These are phyloP conservation scores for Fagopyrum tataricum DNA, from an alignment of 148 eudicot species.

Conservation along the genomic window DNA sequence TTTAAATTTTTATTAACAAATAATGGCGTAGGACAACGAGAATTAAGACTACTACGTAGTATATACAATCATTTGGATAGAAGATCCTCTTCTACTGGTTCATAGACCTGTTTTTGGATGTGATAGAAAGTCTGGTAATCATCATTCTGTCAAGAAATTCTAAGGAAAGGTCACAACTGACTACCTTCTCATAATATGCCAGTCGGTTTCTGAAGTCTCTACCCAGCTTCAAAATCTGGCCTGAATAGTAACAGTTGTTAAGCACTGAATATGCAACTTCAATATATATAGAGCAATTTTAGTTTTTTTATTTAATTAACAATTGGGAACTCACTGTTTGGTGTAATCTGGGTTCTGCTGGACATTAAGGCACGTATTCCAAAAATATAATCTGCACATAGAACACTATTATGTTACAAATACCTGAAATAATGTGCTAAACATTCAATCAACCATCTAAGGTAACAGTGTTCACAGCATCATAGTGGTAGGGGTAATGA, in stretches of 20 bases:
- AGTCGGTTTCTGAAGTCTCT: constrained; percentile 80
- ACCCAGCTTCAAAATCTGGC: constrained; percentile 98
- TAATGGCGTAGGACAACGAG: too few species aligned
- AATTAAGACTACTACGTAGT: too few species aligned
- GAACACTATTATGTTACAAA: not conserved
- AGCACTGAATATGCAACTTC: not conserved
- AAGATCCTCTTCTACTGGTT: constrained; percentile 98
- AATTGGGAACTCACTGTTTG: constrained; percentile 56
- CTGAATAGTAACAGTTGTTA: constrained; percentile 36
- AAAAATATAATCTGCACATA: constrained; percentile 74
- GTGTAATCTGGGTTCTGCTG: constrained; percentile 99
- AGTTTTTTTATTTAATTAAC: not conserved
- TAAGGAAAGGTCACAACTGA: constrained; percentile 14
- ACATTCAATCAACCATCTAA: too few species aligned
- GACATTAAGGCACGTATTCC: constrained; percentile 92
- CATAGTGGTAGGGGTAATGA: too few species aligned
- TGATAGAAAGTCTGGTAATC: constrained; percentile 5
- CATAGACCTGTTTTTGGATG: constrained; percentile 54
- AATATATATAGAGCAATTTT: not conserved
- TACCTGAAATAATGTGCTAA: not conserved
- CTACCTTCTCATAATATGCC: constrained; percentile 87
- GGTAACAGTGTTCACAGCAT: too few species aligned
- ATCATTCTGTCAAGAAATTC: constrained; percentile 3
- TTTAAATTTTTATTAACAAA: constrained; percentile 81
- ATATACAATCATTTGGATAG: constrained; percentile 96